phyloP scores from a whole-genome alignment of 1,284 basidiomycete species.

The Cutaneotrichosporon sp. region DNA sequence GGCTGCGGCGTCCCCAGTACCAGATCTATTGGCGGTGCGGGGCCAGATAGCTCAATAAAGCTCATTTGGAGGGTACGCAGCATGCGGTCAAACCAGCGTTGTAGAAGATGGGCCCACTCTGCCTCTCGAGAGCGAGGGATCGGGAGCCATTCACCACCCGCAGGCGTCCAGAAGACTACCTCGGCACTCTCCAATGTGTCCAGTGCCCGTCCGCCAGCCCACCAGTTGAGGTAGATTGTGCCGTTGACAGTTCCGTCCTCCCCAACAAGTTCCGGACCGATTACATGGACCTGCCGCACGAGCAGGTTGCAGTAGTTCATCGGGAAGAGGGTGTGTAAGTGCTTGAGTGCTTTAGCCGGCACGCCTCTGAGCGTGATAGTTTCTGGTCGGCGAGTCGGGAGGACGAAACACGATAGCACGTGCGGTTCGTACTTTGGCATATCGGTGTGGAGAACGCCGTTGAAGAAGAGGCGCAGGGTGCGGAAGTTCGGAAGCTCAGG shows the following conservation, averaged over 20 bases:
- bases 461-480: slow-evolving; percentile 6
- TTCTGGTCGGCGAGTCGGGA: background rate
- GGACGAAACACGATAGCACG: background rate
- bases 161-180: slow-evolving; percentile 3
- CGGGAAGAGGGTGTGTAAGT: background rate
- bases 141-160: slow-evolving; percentile 5
- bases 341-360: background rate
- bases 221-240: slow-evolving; percentile 9
- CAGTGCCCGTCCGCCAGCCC: background rate
- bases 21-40: too few species aligned
- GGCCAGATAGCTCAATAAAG: slow-evolving; percentile 4
- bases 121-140: background rate
- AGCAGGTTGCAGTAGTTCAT: background rate
- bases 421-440: background rate
- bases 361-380: background rate
- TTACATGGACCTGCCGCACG: slow-evolving; percentile 5
- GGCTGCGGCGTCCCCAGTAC: background rate
- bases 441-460: slow-evolving; percentile 6
- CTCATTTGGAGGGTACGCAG: slow-evolving; percentile 6
- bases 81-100: slow-evolving; percentile 11
- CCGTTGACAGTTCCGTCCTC: slow-evolving; percentile 7
- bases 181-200: background rate
- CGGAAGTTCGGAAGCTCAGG: background rate
- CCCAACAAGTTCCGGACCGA: background rate
- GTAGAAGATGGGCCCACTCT: background rate